phyloP scores from a whole-genome alignment of 768 basidiomycete genomes.

The Lactarius evosmus region DNA sequence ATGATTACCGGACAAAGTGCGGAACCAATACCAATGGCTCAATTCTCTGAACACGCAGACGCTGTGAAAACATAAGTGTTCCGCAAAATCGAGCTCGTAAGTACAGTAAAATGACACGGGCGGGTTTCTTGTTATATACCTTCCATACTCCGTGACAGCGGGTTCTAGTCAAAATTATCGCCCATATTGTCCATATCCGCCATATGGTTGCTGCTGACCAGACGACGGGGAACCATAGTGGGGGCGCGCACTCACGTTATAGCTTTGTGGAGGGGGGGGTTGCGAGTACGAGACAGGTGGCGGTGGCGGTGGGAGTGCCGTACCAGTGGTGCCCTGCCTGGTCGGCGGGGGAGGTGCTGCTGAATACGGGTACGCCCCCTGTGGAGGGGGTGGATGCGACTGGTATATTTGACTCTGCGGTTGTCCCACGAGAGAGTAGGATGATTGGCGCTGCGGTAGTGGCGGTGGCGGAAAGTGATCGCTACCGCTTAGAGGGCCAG shows the following conservation, averaged over 20 bases:
- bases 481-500: conserved; percentile 21
- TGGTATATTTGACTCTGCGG: conserved; percentile 19
- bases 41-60: background rate
- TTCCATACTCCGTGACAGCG: conserved; percentile 5
- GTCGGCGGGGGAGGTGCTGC: conserved; percentile 6
- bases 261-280: conserved; percentile 29
- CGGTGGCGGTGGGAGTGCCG: conserved; percentile 34
- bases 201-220: conserved; percentile 35
- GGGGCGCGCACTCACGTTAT: conserved; percentile 13
- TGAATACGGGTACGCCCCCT: conserved; percentile 4
- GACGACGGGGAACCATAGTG: conserved; percentile 26
- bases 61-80: conserved; percentile 12
- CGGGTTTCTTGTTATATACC: conserved; percentile 15
- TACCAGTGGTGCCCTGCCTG: conserved; percentile 24
- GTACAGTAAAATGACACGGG: background rate
- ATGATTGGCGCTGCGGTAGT: conserved; percentile 31
- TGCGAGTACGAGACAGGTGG: conserved; percentile 31
- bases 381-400: conserved; percentile 30
- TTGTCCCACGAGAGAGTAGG: conserved; percentile 26
- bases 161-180: conserved; percentile 28
- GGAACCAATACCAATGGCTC: background rate
- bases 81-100: conserved; percentile 5
- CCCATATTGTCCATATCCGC: conserved; percentile 34
- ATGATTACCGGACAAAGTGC: conserved; percentile 10
- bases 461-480: conserved; percentile 28